Base-by-base conservation (phyloP, 1,284 basidiomycete species). In the Sporisorium exsertum region DNA sequence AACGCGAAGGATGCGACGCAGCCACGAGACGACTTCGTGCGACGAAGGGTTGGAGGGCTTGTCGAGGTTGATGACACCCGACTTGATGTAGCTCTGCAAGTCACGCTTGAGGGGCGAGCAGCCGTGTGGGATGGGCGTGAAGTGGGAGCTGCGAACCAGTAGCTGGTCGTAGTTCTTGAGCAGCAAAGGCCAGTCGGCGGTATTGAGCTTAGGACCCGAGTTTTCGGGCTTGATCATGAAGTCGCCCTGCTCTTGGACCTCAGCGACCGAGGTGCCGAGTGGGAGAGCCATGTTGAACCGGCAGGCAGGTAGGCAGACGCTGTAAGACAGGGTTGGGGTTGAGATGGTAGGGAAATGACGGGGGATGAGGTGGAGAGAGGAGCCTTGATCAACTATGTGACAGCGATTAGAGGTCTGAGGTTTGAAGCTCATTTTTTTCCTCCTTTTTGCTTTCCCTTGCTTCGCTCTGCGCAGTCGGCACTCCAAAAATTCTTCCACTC, bases 1-100 rank as follows among this genome's bases (percentile, higher is more conserved):
- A 37, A 93, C 93, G 29, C 96, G 91, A 58, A 99, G 87, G 79
- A 99, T 99, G 29, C 97, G 91, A 81, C 96, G 90, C 76, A 99
- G 88, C 97, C 97, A 99, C 18, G 97, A 97, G 76, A 99, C 97
- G 63, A 99, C 97, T 89, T 99, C 97, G 88, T 99, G 97, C n/a
- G 96, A 98, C 5, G 97, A 99, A 9, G 97, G 97, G 88, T 99
- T 99, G 53, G 96, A 98, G 27, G 97, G 97, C 87, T 99, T 99
- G 90, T 99, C 97, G 79, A 99, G 89, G 88, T 99, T 98, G 87
- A 99, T 99, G 65, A 97, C 94, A 80, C 97, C 97, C 72, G 95
- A 94, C 92, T 95, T 95, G 87, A 99, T 91, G 87, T 99, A 98
- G 65, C 90, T 89, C 27, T 89, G 88, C 63, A 98, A 92, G 84